Percentiles rank a stretch among this genome's conserved stretches.
phyloP scores from a whole-genome alignment of 2,329 filamentous ascomycete species.

The Pseudonectria foliicola region DNA sequence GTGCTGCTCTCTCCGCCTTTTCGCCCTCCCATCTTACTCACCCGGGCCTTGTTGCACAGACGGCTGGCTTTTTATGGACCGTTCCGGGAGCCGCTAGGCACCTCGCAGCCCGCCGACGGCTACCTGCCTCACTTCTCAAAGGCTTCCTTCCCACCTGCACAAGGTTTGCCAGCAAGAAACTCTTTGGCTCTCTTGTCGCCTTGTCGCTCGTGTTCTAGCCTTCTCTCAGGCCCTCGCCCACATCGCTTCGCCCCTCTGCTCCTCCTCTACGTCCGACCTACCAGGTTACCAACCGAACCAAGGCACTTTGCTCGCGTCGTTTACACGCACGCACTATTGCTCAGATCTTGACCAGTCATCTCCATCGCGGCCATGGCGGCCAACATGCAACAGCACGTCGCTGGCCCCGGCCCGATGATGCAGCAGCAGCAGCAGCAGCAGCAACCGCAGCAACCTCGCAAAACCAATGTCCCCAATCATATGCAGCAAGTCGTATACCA shows the following conservation, averaged over 20 bases:
- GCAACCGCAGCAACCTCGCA: too few species aligned
- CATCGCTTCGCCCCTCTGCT: slow-evolving; percentile 1
- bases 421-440: slow-evolving; percentile 31
- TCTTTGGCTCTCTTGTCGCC: too few species aligned
- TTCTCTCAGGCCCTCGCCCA: slow-evolving; percentile 2
- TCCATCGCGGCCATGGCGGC: slow-evolving; percentile 48
- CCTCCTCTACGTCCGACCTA: slow-evolving; percentile 1
- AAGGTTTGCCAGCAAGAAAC: too few species aligned
- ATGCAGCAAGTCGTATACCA: slow-evolving; percentile 35
- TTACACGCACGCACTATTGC: slow-evolving; percentile 4
- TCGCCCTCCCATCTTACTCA: slow-evolving; percentile 5
- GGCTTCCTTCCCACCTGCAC: slow-evolving; percentile 1
- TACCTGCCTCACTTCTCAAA: slow-evolving; percentile 11
- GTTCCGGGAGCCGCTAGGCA: slow-evolving; percentile 25
- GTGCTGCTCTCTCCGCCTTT: slow-evolving; percentile 5
- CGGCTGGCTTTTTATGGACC: slow-evolving; percentile 26
- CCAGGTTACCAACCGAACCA: slow-evolving; percentile 1
- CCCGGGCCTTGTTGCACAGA: slow-evolving; percentile 14
- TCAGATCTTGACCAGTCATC: slow-evolving; percentile 14
- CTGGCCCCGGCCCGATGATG: slow-evolving; percentile 38
- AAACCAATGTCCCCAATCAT: slow-evolving; percentile 22
- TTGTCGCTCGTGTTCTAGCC: slow-evolving; percentile 2
- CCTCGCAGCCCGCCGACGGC: slow-evolving; percentile 18
- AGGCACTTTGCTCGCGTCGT: slow-evolving; percentile 5
- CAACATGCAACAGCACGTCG: slow-evolving; percentile 50